A percentile compares a stretch with the other conserved stretches of the same genome.
phyloP scores from a whole-genome alignment of 768 basidiomycete species.

The Leccinum incarnatum region DNA sequence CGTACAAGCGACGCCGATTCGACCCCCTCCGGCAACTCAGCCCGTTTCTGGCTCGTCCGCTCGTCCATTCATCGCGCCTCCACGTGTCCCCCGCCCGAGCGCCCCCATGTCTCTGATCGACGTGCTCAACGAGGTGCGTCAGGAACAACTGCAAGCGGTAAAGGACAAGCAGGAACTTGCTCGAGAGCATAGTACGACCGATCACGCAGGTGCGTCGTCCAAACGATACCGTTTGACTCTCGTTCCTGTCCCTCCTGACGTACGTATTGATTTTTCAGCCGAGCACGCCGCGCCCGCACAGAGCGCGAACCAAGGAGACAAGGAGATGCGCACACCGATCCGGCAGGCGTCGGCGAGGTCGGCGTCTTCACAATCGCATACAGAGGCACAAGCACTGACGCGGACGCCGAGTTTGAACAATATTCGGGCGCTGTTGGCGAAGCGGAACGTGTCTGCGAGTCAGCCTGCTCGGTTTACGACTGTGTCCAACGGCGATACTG shows the following conservation, averaged over 20 bases:
- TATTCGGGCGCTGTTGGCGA: constrained; percentile 17
- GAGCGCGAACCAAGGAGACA: background rate
- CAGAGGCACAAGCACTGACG: background rate
- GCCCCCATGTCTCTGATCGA: constrained; percentile 21
- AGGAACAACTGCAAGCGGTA: background rate
- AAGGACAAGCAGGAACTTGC: background rate
- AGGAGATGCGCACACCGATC: background rate
- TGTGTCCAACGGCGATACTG: background rate
- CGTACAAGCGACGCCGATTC: background rate
- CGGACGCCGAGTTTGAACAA: constrained; percentile 16
- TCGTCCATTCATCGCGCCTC: constrained; percentile 20
- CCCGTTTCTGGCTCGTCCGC: background rate
- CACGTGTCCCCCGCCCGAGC: constrained; percentile 16
- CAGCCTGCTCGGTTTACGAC: background rate
- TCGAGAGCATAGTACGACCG: background rate
- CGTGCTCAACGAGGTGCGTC: constrained; percentile 16
- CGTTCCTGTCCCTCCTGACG: background rate
- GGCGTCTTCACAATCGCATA: background rate
- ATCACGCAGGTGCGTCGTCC: background rate
- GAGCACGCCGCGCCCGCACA: background rate
- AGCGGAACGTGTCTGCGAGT: background rate
- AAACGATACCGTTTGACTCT: background rate
- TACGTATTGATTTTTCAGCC: background rate
- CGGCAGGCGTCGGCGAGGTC: background rate
- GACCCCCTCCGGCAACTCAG: constrained; percentile 2